phyloP scores from a whole-genome alignment of 345 rosid genomes.

The Acer campestre region DNA sequence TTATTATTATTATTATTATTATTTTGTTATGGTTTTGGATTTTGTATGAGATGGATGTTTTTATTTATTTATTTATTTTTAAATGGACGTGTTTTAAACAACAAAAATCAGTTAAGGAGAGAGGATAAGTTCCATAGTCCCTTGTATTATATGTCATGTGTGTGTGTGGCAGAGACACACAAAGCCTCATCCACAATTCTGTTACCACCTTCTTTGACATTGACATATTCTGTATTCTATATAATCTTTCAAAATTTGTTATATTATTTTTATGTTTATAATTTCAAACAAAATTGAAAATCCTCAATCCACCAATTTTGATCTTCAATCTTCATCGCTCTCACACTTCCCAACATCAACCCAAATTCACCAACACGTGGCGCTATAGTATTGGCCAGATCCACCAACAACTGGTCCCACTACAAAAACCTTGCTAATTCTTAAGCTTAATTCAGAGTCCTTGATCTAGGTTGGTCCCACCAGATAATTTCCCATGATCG shows the following conservation, averaged over 20 bases:
- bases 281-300: neutral
- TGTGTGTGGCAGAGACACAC: conserved; percentile 6
- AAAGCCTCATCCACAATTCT: conserved; percentile 14
- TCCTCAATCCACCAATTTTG: neutral
- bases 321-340: neutral
- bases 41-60: neutral
- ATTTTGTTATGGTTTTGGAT: neutral
- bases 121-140: neutral
- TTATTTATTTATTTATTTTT: too few species aligned
- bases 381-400: neutral
- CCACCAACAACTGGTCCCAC: neutral
- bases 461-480: neutral
- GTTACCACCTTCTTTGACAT: neutral
- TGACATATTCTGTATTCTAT: too few species aligned
- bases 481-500: neutral
- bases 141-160: neutral
- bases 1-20: neutral
- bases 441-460: neutral
- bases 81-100: neutral
- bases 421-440: neutral
- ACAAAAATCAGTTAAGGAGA: conserved; percentile 1
- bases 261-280: too few species aligned
- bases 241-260: too few species aligned
- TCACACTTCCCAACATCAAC: conserved; percentile 2
- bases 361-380: neutral